Evolutionary conservation across 495 filamentous ascomycete species (phyloP).

Genomic region (Pyronema domesticum): DNA sequence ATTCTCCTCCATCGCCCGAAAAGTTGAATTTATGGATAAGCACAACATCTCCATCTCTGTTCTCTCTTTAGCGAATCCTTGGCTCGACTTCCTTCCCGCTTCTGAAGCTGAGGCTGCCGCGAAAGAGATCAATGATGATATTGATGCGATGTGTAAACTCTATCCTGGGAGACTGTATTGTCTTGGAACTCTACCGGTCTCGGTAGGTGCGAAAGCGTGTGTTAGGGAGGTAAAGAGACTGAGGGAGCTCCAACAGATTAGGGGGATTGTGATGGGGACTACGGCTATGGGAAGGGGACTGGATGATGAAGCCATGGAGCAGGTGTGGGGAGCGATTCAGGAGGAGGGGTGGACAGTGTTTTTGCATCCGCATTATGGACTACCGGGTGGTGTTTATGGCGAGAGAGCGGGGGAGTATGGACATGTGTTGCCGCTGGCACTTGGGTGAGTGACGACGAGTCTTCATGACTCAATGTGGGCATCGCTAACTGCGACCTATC

Average conservation of each 20-base stretch:
- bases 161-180: slow-evolving; percentile 50
- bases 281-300: slow-evolving; percentile 63
- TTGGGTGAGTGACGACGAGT: slow-evolving; percentile 44
- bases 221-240: slow-evolving; percentile 48
- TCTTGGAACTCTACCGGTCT: slow-evolving; percentile 67
- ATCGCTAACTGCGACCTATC: neutral
- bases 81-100: slow-evolving; percentile 66
- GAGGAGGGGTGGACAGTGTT: slow-evolving; percentile 50
- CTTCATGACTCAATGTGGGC: neutral
- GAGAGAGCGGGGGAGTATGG: slow-evolving; percentile 54
- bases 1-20: slow-evolving; percentile 36
- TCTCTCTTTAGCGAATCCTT: slow-evolving; percentile 84
- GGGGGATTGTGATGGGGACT: slow-evolving; percentile 77
- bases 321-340: slow-evolving; percentile 52
- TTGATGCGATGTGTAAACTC: slow-evolving; percentile 45
- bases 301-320: slow-evolving; percentile 56
- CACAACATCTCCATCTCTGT: slow-evolving; percentile 70
- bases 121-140: slow-evolving; percentile 53
- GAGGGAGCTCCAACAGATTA: slow-evolving; percentile 43
- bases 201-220: slow-evolving; percentile 41
- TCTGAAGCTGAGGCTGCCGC: slow-evolving; percentile 44
- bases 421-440: slow-evolving; percentile 67
- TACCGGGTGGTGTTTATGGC: slow-evolving; percentile 64
- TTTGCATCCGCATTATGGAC: slow-evolving; percentile 84
- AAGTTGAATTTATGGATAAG: slow-evolving; percentile 70